Conservation (phyloP, 2,329 filamentous ascomycete genomes). For the Aspergillus novofumigatus region DNA sequence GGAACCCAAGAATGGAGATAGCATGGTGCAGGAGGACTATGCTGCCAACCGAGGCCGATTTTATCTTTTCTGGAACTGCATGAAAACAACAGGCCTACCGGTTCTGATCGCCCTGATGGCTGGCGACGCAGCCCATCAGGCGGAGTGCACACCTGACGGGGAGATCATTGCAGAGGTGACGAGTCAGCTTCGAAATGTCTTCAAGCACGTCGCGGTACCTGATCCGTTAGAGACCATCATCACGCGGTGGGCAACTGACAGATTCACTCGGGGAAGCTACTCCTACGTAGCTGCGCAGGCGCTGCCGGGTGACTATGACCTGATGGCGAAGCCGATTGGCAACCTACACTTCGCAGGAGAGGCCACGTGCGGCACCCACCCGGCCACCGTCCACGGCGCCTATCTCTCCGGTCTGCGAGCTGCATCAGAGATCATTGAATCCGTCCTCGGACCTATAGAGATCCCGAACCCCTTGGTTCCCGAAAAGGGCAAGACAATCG, state of each 20-base stretch:
- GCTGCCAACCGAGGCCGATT: conserved; percentile 76
- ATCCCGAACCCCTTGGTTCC: conserved; percentile 70
- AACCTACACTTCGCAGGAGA: conserved; percentile 95
- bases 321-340: conserved; percentile 78
- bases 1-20: conserved; percentile 64
- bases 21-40: conserved; percentile 76
- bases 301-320: conserved; percentile 81
- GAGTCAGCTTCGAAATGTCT: conserved; percentile 70
- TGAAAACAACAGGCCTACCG: conserved; percentile 81
- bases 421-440: conserved; percentile 78
- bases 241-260: conserved; percentile 87
- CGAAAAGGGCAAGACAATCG: conserved; percentile 50
- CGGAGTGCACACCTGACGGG: conserved; percentile 71
- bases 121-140: conserved; percentile 85
- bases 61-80: conserved; percentile 97
- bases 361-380: conserved; percentile 91
- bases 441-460: conserved; percentile 74
- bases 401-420: conserved; percentile 90
- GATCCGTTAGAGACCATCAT: conserved; percentile 80
- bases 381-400: conserved; percentile 93
- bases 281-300: conserved; percentile 86
- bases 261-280: conserved; percentile 90
- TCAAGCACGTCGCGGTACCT: conserved; percentile 61
- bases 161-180: conserved; percentile 78
- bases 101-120: conserved; percentile 92